A percentile compares a stretch with the other conserved stretches of the same genome.
These are phyloP conservation scores for Fraxinus nigra DNA, from an alignment of 305 asterid genomes.

Conservation along the genomic window DNA sequence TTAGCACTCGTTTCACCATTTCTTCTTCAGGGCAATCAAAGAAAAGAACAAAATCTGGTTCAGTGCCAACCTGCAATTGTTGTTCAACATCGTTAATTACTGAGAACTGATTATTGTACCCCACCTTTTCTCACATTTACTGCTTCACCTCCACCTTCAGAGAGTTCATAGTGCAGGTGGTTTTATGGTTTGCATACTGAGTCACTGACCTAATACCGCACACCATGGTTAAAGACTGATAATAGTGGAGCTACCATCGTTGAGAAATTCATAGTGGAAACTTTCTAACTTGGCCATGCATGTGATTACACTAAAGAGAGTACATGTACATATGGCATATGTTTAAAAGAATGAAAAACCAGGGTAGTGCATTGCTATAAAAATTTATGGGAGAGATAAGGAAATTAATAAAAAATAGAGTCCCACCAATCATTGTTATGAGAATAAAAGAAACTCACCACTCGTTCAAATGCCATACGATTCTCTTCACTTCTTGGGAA, in stretches of 20 bases:
- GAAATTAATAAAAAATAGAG: not conserved
- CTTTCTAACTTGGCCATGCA: not conserved
- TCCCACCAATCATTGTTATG: not conserved
- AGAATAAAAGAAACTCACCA: conserved; percentile 53
- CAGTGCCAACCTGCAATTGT: conserved; percentile 62
- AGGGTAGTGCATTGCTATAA: conserved; percentile 16
- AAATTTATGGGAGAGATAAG: conserved; percentile 5
- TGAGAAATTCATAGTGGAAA: not conserved
- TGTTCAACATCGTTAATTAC: conserved; percentile 8
- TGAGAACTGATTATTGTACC: not conserved
- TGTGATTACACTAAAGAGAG: not conserved
- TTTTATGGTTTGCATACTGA: not conserved
- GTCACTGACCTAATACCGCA: not conserved
- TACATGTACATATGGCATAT: conserved; percentile 3
- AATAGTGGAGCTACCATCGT: not conserved
- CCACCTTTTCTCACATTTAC: not conserved
- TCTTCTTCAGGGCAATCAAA: conserved; percentile 89
- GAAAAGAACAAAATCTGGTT: conserved; percentile 86
- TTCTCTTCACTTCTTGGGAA: conserved; percentile 97
- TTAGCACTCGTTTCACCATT: conserved; percentile 85
- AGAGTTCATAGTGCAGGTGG: not conserved
- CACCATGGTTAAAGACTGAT: not conserved
- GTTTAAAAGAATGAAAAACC: conserved; percentile 2
- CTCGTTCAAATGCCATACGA: conserved; percentile 68
- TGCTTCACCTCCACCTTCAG: not conserved